A percentile compares a stretch with the other conserved stretches of the same genome.
Evolutionary conservation across 2,329 filamentous ascomycete genomes (phyloP).

Genomic region (Lachnellula willkommii): DNA sequence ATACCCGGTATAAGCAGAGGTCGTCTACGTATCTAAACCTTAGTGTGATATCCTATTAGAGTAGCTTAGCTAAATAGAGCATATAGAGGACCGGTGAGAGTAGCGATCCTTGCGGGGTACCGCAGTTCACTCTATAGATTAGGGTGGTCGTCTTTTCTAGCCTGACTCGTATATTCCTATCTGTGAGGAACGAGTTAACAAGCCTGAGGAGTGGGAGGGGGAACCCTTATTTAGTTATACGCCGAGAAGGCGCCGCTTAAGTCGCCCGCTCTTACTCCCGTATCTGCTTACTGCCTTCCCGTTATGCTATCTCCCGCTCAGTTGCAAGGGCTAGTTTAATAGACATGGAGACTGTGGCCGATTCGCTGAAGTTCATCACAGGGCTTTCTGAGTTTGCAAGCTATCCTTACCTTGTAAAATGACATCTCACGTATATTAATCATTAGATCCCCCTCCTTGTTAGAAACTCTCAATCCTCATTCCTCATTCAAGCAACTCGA

Average conservation of each 20-base stretch:
- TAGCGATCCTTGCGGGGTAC: background rate
- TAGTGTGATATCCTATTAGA: background rate
- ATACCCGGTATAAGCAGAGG: background rate
- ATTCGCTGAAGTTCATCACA: too few relatives aligned
- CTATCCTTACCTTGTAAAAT: too few relatives aligned
- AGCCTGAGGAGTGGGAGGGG: background rate
- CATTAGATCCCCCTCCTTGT: too few relatives aligned
- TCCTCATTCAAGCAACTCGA: too few relatives aligned
- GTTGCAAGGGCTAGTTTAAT: too few relatives aligned
- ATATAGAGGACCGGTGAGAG: background rate
- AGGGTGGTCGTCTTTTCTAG: background rate
- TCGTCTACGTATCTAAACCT: background rate
- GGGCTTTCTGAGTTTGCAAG: too few relatives aligned
- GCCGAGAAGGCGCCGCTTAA: too few relatives aligned
- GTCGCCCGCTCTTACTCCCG: background rate
- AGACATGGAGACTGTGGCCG: too few relatives aligned
- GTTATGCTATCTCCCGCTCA: too few relatives aligned
- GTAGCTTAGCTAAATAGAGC: background rate
- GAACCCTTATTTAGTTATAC: background rate
- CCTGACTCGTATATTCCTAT: background rate
- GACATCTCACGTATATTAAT: too few relatives aligned
- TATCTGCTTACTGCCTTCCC: too few relatives aligned
- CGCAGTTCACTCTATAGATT: background rate
- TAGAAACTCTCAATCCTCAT: too few relatives aligned
- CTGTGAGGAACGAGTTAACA: background rate